Base-by-base conservation (phyloP, 495 filamentous ascomycete species). In the Penicillium salamii region DNA sequence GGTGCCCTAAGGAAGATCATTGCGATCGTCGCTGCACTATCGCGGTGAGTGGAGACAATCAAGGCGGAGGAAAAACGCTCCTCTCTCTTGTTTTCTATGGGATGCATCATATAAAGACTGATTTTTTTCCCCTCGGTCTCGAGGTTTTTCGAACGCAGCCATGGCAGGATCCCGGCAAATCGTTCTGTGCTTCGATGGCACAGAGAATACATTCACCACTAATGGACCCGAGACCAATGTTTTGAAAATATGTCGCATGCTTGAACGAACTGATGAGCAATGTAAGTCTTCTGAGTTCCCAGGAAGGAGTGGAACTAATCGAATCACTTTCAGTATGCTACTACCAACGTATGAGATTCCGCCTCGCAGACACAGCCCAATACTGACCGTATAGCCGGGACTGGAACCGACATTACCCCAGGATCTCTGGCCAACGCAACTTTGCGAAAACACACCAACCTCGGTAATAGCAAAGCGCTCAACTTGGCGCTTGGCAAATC, bases 401-500 rank as follows among this genome's bases (percentile, higher is more conserved):
- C 70, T 33, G 69, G 69, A 11, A 72, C 69, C 4, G 67, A 72
- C 17, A 55, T 45, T n/a, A 53, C 36, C 1, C 39, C 43, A 1
- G 44, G 32, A 7, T 53, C 51, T 1, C 14, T 48, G 24, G 20
- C 35, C 12, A 49, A 39, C 34, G 17, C 23, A 17, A 40, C 32
- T 1, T 18, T 45, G 19, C 11, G 14, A 31, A 31, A 42, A 23
- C 23, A 41, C 13, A 12, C 21, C 32, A 47, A 78, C 52, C 82
- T 81, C 1, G 86, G 81, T 76, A 87, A 85, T 57, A 58, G 72
- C 52, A 90, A 90, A 51, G 79, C 84, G n/a, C 84, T 88, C 51
- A 87, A 91, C 55, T 81, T 81, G 1, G 88, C 87, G 1, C 59
- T 92, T 21, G 89, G 88, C 5, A 79, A 81, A 0, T 87, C 84